A percentile compares a stretch with the other conserved stretches of the same genome.
phyloP scores from a whole-genome alignment of 1,139 yeast genomes.

The Debaryomyces robertsiae region DNA sequence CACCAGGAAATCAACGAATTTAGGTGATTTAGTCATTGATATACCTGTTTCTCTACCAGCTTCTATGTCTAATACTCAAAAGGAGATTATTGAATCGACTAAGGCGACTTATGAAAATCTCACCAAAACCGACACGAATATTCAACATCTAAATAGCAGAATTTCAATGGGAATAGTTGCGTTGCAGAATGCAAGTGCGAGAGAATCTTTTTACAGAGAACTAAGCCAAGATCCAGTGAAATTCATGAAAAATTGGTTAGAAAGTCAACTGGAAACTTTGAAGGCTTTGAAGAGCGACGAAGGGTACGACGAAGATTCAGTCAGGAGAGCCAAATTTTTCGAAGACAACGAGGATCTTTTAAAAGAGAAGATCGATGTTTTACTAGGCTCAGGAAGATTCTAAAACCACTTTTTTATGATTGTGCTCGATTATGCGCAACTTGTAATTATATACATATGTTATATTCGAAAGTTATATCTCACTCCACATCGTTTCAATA shows the following conservation, averaged over 20 bases:
- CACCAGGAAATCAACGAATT: slow-evolving; percentile 73
- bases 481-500: too few relatives aligned
- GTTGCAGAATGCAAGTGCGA: slow-evolving; percentile 56
- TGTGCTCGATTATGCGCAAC: too few relatives aligned
- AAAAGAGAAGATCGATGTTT: slow-evolving; percentile 73
- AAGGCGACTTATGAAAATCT: slow-evolving; percentile 43
- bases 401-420: too few relatives aligned
- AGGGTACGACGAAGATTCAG: slow-evolving; percentile 87
- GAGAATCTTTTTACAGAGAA: slow-evolving; percentile 65
- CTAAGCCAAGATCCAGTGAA: slow-evolving; percentile 76
- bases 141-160: slow-evolving; percentile 59
- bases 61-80: slow-evolving; percentile 42
- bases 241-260: slow-evolving; percentile 72
- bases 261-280: slow-evolving; percentile 73
- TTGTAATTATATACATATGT: too few relatives aligned
- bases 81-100: slow-evolving; percentile 42
- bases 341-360: slow-evolving; percentile 66
- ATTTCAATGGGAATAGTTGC: slow-evolving; percentile 65
- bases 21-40: slow-evolving; percentile 82
- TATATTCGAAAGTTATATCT: background rate
- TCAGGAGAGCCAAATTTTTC: slow-evolving; percentile 80
- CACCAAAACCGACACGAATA: slow-evolving; percentile 48
- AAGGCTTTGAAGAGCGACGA: slow-evolving; percentile 82
- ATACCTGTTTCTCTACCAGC: slow-evolving; percentile 63
- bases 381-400: slow-evolving; percentile 47